Evolutionary conservation across 2,329 filamentous ascomycete species (phyloP).

Genomic region (Drechslerella dactyloides): DNA sequence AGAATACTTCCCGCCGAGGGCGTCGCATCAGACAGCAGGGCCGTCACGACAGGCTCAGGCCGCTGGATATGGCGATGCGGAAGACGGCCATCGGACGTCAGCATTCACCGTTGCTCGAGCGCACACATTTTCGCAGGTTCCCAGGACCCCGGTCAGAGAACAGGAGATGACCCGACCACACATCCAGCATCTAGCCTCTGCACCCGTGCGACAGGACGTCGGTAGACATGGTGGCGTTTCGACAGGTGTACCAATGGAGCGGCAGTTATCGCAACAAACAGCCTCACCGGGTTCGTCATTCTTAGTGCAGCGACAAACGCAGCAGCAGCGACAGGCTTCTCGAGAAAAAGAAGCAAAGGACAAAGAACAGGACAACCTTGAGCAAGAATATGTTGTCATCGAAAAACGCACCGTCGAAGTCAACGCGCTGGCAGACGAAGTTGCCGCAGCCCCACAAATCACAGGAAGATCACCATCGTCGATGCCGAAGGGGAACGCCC

Average conservation of each 20-base stretch:
- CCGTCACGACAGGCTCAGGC: slow-evolving; percentile 34
- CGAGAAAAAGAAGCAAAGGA: slow-evolving; percentile 58
- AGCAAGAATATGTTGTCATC: slow-evolving; percentile 92
- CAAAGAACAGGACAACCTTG: slow-evolving; percentile 72
- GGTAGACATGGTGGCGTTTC: slow-evolving; percentile 33
- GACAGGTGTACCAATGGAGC: slow-evolving; percentile 45
- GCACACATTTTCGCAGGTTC: slow-evolving; percentile 18
- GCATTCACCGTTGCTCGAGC: slow-evolving; percentile 16
- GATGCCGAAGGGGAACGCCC: slow-evolving; percentile 50
- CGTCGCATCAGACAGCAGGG: slow-evolving; percentile 2
- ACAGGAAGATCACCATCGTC: slow-evolving; percentile 58
- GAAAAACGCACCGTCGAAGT: slow-evolving; percentile 96
- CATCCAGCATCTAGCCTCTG: slow-evolving; percentile 27
- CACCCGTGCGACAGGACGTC: slow-evolving; percentile 22
- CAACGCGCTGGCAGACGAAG: slow-evolving; percentile 93
- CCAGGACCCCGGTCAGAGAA: slow-evolving; percentile 27
- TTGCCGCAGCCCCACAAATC: slow-evolving; percentile 79
- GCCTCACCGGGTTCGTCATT: slow-evolving; percentile 54
- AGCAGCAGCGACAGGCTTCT: slow-evolving; percentile 45
- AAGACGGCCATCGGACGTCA: slow-evolving; percentile 23
- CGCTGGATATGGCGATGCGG: slow-evolving; percentile 19
- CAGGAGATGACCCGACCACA: slow-evolving; percentile 11
- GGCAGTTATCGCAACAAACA: slow-evolving; percentile 48
- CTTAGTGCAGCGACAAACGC: slow-evolving; percentile 53
- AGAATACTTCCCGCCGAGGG: slow-evolving; percentile 32